Conservation (phyloP, 2,329 filamentous ascomycete genomes). For the Furcasterigmium furcatum region DNA sequence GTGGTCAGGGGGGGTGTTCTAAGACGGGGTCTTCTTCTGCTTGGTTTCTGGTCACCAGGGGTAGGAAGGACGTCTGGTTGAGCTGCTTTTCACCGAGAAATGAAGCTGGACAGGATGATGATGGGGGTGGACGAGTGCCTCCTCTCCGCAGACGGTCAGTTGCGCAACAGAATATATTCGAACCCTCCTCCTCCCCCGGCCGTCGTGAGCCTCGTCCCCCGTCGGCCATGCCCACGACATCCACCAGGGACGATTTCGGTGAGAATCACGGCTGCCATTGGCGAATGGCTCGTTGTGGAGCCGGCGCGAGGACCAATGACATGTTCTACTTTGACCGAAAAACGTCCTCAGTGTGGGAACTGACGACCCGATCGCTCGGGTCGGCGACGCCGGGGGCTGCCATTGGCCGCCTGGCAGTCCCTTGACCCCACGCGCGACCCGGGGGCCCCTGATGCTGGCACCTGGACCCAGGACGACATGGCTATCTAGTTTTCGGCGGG, state of each 20-base stretch:
- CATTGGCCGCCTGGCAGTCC: background rate
- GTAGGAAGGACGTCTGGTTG: background rate
- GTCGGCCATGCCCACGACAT: background rate
- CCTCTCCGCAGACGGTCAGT: background rate
- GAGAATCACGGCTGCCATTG: background rate
- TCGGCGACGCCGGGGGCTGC: background rate
- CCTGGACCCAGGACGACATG: too few relatives aligned
- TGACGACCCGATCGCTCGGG: background rate
- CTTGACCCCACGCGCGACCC: too few relatives aligned
- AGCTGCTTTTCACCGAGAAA: background rate
- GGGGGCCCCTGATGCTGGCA: too few relatives aligned
- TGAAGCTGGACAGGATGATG: slow-evolving; percentile 4
- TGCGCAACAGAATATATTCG: background rate
- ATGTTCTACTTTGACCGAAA: background rate
- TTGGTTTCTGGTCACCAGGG: background rate
- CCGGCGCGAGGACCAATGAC: background rate
- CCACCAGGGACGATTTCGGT: background rate
- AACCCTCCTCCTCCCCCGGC: background rate
- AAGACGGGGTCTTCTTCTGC: background rate
- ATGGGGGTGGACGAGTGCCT: background rate
- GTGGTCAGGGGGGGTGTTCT: background rate
- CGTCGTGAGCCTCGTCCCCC: background rate
- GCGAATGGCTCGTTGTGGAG: background rate
- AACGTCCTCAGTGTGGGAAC: background rate
- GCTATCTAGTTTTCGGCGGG: too few relatives aligned